Evolutionary conservation across 345 rosid genomes (phyloP).

Genomic region (Aquilaria sinensis): DNA sequence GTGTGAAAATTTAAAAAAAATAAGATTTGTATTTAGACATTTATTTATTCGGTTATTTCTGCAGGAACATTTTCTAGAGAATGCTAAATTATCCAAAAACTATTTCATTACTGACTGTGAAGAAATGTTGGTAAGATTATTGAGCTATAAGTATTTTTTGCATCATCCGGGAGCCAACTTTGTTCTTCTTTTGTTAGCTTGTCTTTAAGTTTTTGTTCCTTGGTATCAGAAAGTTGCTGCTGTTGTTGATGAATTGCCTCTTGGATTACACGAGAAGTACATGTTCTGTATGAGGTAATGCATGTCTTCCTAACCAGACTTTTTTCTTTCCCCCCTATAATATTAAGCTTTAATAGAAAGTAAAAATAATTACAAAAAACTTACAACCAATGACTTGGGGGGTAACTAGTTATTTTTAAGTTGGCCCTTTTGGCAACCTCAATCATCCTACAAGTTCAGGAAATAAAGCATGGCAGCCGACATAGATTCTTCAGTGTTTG

Average conservation of each 20-base stretch:
- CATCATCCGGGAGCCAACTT: not conserved
- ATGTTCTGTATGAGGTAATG: conserved; percentile 78
- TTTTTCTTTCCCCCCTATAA: no score
- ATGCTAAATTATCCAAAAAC: conserved; percentile 76
- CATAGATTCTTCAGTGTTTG: not conserved
- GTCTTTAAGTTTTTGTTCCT: conserved; percentile 7
- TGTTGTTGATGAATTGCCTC: conserved; percentile 72
- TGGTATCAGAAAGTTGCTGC: conserved; percentile 66
- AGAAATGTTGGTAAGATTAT: conserved; percentile 55
- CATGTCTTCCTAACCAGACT: not conserved
- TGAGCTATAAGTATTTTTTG: not conserved
- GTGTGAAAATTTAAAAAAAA: no score
- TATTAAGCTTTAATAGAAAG: conserved; percentile 3
- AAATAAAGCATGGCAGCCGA: not conserved
- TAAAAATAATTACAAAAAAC: not conserved
- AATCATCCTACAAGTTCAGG: conserved; percentile 1
- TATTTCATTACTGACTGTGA: conserved; percentile 81
- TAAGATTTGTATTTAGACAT: not conserved
- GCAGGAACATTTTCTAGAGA: conserved; percentile 81
- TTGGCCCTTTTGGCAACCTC: conserved; percentile 1
- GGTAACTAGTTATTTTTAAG: not conserved
- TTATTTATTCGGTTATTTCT: conserved; percentile 4
- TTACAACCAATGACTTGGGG: not conserved
- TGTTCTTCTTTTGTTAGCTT: not conserved
- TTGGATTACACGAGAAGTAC: conserved; percentile 64